Base-by-base conservation (phyloP, 2,329 filamentous ascomycete genomes). In the Alternaria arbusti region DNA sequence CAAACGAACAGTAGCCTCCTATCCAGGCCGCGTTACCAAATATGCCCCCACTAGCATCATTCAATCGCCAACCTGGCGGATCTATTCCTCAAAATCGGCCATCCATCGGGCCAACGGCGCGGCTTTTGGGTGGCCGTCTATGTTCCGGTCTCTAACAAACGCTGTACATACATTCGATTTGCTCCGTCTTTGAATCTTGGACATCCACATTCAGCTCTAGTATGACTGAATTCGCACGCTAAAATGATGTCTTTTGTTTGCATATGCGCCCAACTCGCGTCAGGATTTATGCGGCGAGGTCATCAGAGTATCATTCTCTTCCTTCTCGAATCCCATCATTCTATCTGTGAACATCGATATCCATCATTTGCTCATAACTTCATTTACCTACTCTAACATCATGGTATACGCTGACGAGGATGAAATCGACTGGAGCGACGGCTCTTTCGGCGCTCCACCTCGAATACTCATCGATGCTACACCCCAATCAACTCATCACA, bases 341-440 rank as follows among this genome's bases (percentile, higher is more conserved):
- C 50, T 55, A 28, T 36, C 26, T 30, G 43, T n/a, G 2, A 40
- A 40, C 15, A 40, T 40, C 36, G n/a, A 11, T 9, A 17, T 40
- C n/a, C 9, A 17, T 40, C 36, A 40, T 6, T 17, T 40, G n/a
- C 36, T 40, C 56, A 56, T 40, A 55, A 10, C 13, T 13, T 13
- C n/a, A n/a, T 26, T 44, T 25, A 44, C 47, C 20, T 44, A 6
- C 11, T 20, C 9, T 7, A 5, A 15, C 10, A 54, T 3, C 2
- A 75, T 75, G 67, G 13, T 20, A 11, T 66, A 64, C 44, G 57
- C 56, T 8, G 46, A 63, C 36, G 71, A 74, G 50, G 71, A 74
- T 28, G 66, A 72, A 49, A 56, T 76, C 8, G 70, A 76, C 51
- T 74, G 71, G 71, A 71, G 71, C 30, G 71, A 74, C 25, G 62